Evolutionary conservation across 495 filamentous ascomycete genomes (phyloP).

Genomic region (Elasticomyces elasticus): DNA sequence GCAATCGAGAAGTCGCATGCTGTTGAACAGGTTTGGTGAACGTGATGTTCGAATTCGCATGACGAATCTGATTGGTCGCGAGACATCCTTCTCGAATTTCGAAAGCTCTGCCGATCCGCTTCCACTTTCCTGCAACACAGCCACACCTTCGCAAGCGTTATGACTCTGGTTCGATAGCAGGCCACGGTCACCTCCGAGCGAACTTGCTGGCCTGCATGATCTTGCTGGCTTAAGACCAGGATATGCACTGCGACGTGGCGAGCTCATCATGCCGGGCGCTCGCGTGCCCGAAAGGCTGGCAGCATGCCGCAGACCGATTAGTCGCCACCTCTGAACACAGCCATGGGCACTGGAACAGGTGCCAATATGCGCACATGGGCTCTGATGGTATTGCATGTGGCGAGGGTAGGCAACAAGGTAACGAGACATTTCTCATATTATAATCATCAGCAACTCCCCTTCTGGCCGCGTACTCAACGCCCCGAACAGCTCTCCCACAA

Average conservation of each 20-base stretch:
- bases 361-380: not conserved
- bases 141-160: no score
- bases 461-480: not conserved
- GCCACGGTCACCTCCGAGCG: no score
- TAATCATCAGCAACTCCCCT: not conserved
- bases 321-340: not conserved
- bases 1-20: no score
- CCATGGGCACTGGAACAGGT: not conserved
- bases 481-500: not conserved
- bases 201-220: not conserved
- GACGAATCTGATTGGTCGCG: no score
- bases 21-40: no score
- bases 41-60: no score
- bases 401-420: not conserved
- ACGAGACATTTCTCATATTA: not conserved
- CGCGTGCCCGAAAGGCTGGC: not conserved
- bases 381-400: not conserved
- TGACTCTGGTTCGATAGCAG: no score
- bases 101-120: not conserved
- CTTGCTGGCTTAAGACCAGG: not conserved
- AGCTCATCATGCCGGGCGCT: not conserved
- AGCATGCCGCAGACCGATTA: not conserved
- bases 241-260: not conserved
- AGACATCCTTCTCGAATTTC: not conserved
- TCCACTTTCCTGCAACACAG: not conserved